Conservation (phyloP, 176 grass and related monocot genomes). For the Musa itinerans region DNA sequence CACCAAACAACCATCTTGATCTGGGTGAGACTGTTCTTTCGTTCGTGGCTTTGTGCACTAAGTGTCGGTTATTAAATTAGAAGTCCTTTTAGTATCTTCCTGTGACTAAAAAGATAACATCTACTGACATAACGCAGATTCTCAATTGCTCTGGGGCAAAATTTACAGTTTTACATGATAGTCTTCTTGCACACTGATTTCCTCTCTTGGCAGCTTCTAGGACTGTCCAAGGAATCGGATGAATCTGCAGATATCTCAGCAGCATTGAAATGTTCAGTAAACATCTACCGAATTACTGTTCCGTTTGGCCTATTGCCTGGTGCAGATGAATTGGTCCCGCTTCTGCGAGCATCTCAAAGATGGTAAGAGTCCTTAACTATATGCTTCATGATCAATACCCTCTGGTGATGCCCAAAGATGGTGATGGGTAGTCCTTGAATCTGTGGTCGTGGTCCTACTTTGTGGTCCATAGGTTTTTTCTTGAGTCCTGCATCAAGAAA, state of each 20-base stretch:
- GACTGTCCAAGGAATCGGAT: neutral
- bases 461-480: neutral
- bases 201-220: neutral
- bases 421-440: neutral
- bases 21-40: neutral
- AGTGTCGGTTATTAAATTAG: too few species aligned
- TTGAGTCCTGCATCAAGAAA: too few species aligned
- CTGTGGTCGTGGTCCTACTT: neutral
- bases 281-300: neutral
- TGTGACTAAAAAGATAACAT: neutral
- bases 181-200: neutral
- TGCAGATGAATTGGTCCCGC: neutral
- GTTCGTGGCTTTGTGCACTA: too few species aligned
- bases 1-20: neutral
- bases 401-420: neutral
- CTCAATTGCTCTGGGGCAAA: neutral
- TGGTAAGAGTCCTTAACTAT: neutral
- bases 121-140: neutral
- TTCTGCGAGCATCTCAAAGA: neutral
- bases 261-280: neutral
- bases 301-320: neutral
- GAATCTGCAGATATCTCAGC: neutral
- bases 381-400: neutral
- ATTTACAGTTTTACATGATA: neutral
- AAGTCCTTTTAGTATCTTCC: too few species aligned